Conservation (phyloP, 495 filamentous ascomycete genomes). For the Penicillium salamii region DNA sequence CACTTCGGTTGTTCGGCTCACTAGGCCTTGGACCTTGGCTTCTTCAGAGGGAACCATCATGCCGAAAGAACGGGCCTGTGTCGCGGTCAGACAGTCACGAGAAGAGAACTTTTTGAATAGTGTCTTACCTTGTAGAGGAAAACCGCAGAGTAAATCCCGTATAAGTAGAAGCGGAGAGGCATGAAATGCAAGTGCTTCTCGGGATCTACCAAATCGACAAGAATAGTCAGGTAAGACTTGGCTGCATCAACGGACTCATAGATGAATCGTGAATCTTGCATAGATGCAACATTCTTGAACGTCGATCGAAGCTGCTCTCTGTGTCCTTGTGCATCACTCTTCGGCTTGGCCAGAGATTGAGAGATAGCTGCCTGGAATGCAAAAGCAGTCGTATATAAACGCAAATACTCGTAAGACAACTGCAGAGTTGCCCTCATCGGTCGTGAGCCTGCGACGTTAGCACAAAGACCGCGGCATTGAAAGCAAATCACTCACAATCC, state of each 20-base stretch:
- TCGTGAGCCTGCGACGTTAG: constrained; percentile 46
- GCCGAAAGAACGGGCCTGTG: constrained; percentile 51
- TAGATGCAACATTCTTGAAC: constrained; percentile 53
- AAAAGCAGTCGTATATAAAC: constrained; percentile 65
- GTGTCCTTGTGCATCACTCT: constrained; percentile 34
- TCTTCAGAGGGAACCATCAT: constrained; percentile 52
- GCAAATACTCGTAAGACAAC: constrained; percentile 61
- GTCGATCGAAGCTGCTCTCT: constrained; percentile 42
- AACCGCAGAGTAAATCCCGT: constrained; percentile 55
- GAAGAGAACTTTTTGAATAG: background rate
- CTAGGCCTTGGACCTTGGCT: constrained; percentile 49
- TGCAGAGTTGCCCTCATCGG: constrained; percentile 56
- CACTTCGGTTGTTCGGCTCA: constrained; percentile 48
- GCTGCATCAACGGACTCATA: constrained; percentile 63
- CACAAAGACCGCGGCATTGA: background rate
- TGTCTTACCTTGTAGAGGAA: constrained; percentile 50
- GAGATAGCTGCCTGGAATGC: constrained; percentile 66
- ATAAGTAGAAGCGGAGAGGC: constrained; percentile 58
- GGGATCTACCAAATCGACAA: constrained; percentile 54
- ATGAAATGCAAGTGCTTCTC: constrained; percentile 57
- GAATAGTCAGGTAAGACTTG: constrained; percentile 54
- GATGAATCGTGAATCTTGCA: constrained; percentile 61
- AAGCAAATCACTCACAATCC: constrained; percentile 38
- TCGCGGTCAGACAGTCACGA: background rate
- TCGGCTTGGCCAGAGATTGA: constrained; percentile 48